Percentiles rank a stretch among this genome's conserved stretches.
These are phyloP conservation scores for Spencermartinsiella europaea DNA, from an alignment of 805 yeast genomes.

Conservation along the genomic window DNA sequence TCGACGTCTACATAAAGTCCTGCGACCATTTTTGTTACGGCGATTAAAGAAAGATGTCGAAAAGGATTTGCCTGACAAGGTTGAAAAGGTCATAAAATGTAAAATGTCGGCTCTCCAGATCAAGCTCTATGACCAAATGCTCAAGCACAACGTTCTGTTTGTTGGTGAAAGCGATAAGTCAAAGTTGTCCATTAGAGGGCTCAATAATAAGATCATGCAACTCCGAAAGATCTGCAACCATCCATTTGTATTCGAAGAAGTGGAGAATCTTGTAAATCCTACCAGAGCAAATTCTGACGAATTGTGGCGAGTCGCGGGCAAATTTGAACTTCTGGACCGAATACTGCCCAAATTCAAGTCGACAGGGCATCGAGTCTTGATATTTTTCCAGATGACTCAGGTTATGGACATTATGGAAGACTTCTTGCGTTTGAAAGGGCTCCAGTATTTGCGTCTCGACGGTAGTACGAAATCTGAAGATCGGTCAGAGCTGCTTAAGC, in stretches of 20 bases:
- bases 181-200: constrained; percentile 55
- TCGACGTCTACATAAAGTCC: constrained; percentile 91
- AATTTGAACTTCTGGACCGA: constrained; percentile 85
- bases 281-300: constrained; percentile 59
- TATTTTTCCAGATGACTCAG: constrained; percentile 97
- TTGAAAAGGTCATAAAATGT: constrained; percentile 91
- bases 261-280: constrained; percentile 79
- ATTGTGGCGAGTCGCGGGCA: constrained; percentile 93
- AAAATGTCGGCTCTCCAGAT: constrained; percentile 84
- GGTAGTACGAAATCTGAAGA: constrained; percentile 97
- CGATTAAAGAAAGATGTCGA: constrained; percentile 97
- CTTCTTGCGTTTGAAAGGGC: constrained; percentile 61
- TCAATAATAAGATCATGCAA: constrained; percentile 95
- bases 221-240: constrained; percentile 94
- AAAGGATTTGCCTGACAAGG: constrained; percentile 91
- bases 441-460: constrained; percentile 84
- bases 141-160: constrained; percentile 73
- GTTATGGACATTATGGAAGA: constrained; percentile 99
- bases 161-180: constrained; percentile 51
- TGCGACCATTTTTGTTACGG: constrained; percentile 89
- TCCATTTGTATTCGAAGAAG: constrained; percentile 94
- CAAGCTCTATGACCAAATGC: constrained; percentile 84
- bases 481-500: constrained; percentile 72
- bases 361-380: constrained; percentile 84
- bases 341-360: constrained; percentile 79